phyloP scores from a whole-genome alignment of 139 green algal species.

The Limnomonas spitsbergensis region DNA sequence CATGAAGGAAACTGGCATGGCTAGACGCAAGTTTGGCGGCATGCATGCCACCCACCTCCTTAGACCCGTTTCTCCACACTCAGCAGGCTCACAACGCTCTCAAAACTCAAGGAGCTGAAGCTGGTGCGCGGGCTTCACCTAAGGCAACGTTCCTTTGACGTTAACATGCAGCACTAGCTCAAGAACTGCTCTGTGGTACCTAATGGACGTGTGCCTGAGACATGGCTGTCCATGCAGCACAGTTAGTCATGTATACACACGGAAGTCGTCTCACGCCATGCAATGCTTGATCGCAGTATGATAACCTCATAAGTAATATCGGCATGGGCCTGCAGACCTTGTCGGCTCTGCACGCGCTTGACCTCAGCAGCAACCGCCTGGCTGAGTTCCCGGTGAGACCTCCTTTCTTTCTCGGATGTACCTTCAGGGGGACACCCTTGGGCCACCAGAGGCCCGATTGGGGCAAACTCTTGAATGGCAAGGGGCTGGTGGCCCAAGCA shows the following conservation, averaged over 20 bases:
- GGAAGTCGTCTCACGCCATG: too few relatives aligned
- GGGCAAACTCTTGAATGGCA: too few relatives aligned
- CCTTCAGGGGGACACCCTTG: too few relatives aligned
- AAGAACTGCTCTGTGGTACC: too few relatives aligned
- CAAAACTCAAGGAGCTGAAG: conserved; percentile 28
- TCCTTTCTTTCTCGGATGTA: neutral
- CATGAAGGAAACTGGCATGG: neutral
- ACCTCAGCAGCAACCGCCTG: conserved; percentile 21
- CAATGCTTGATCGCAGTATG: too few relatives aligned
- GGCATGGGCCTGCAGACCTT: conserved; percentile 12
- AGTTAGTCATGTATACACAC: too few relatives aligned
- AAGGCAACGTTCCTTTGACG: too few relatives aligned
- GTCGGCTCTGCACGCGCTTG: conserved; percentile 19
- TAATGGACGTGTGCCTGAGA: too few relatives aligned
- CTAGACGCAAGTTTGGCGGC: neutral
- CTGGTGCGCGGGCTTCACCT: too few relatives aligned
- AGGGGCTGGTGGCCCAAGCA: neutral
- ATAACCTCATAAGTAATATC: conserved; percentile 13
- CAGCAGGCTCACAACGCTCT: neutral
- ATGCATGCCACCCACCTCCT: neutral
- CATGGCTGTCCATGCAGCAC: too few relatives aligned
- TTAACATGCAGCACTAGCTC: too few relatives aligned
- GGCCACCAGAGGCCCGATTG: too few relatives aligned
- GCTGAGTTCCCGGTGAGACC: conserved; percentile 9
- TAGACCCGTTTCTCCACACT: neutral